These are phyloP conservation scores for Testicularia cyperi DNA, from an alignment of 1,284 basidiomycete genomes.

Conservation along the genomic window DNA sequence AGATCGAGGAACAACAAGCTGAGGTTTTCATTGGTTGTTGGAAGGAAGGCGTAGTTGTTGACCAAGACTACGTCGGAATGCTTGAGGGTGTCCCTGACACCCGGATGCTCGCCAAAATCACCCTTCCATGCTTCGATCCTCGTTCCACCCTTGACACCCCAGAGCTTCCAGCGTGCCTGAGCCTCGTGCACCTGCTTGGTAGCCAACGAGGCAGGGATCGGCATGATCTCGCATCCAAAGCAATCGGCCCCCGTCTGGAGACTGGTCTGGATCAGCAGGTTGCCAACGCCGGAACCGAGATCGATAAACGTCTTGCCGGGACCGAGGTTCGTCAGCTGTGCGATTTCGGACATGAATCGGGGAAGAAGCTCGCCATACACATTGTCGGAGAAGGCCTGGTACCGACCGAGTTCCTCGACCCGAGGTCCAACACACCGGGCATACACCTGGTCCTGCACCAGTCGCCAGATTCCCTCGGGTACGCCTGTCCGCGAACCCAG, in stretches of 20 bases:
- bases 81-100: slow-evolving; percentile 58
- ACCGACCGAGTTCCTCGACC: slow-evolving; percentile 62
- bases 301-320: slow-evolving; percentile 63
- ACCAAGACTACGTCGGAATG: slow-evolving; percentile 66
- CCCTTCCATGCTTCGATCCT: slow-evolving; percentile 63
- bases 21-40: slow-evolving; percentile 64
- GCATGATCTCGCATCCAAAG: slow-evolving; percentile 65
- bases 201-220: slow-evolving; percentile 63
- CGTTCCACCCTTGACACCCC: slow-evolving; percentile 62
- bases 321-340: slow-evolving; percentile 56
- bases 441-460: slow-evolving; percentile 65
- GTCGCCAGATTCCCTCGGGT: slow-evolving; percentile 62
- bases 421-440: slow-evolving; percentile 65
- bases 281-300: slow-evolving; percentile 66
- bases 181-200: slow-evolving; percentile 63
- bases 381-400: slow-evolving; percentile 60
- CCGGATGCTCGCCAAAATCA: slow-evolving; percentile 63
- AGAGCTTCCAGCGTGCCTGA: slow-evolving; percentile 63
- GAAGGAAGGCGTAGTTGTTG: slow-evolving; percentile 64
- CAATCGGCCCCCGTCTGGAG: slow-evolving; percentile 64
- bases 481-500: slow-evolving; percentile 51
- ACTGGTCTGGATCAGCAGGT: slow-evolving; percentile 65
- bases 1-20: slow-evolving; percentile 66
- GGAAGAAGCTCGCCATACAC: slow-evolving; percentile 62
- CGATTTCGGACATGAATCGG: slow-evolving; percentile 61